Base-by-base conservation (phyloP, 495 filamentous ascomycete species). In the Lineolata rhizophorae region DNA sequence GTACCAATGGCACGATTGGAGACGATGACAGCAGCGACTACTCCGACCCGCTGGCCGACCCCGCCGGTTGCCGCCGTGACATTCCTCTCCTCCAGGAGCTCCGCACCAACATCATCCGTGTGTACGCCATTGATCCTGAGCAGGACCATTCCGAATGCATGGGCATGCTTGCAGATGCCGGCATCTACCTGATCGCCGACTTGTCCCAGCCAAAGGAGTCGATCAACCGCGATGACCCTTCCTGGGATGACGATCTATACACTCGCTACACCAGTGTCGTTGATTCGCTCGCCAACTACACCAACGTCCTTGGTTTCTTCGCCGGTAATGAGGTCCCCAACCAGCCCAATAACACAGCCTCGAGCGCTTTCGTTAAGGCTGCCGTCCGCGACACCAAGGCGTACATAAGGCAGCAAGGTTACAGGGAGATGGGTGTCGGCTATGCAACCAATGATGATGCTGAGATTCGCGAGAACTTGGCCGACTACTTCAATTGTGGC, bases 281-380 rank as follows among this genome's bases (percentile, higher is more conserved):
- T 26, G 83, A 97, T 46, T 64, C 66, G 28, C 54, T 97, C 34
- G 55, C 62, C 28, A 56, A 72, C 38, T 94, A 91, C 55, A 67
- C 60, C 52, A 97, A 97, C 52, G 67, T 72, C 27, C 64, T 97
- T 31, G 87, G 87, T 38, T 97, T 94, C 67, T 94, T 95, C 51
- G 78, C 84, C 17, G 87, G 87, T 31, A 95, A 97, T 51, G 87
- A 97, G 53, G 84, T 95, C 35, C 77, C 80, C 42, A 94, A 95
- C 60, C 64, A 67, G 36, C 53, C 61, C 24, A 72, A 62, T 48
- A 93, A 84, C 53, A 94, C 85, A 17, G 59, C 59, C 39, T 82
- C 84, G 21, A 81, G 74, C 31, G 80, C 85, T 30, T 95, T 75
- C 46, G 85, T 93, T 47, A 95, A 95, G 64, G 87, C 87, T 35